phyloP scores from a whole-genome alignment of 805 yeast genomes.

The Wickerhamomyces ciferrii region DNA sequence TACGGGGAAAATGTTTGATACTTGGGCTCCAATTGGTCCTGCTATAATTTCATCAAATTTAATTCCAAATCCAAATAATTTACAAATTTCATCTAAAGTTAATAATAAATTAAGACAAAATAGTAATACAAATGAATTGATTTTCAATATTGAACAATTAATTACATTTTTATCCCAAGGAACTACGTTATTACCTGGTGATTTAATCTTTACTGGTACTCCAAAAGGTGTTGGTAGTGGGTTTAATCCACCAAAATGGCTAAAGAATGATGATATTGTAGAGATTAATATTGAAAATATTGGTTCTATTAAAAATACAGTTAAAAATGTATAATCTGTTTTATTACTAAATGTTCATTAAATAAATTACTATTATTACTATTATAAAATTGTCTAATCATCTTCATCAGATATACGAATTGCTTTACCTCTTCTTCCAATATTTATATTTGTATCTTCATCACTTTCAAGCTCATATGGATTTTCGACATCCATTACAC shows the following conservation, averaged over 20 bases:
- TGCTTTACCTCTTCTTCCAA: neutral
- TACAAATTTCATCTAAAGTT: constrained; percentile 33
- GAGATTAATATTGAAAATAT: constrained; percentile 36
- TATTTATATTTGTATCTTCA: neutral
- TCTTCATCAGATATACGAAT: neutral
- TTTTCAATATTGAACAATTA: constrained; percentile 38
- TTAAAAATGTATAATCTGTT: constrained; percentile 21
- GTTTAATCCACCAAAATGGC: constrained; percentile 33
- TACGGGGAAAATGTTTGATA: constrained; percentile 48
- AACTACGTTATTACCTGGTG: constrained; percentile 48
- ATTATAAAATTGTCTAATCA: too few relatives aligned
- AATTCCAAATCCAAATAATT: constrained; percentile 22
- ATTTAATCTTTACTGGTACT: constrained; percentile 50
- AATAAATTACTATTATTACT: too few relatives aligned
- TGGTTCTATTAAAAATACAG: constrained; percentile 36
- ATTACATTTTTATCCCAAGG: constrained; percentile 45
- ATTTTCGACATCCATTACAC: neutral
- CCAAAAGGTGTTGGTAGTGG: constrained; percentile 54
- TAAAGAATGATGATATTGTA: constrained; percentile 38
- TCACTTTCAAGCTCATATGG: neutral
- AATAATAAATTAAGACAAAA: constrained; percentile 45
- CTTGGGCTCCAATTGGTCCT: constrained; percentile 56
- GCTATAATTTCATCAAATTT: constrained; percentile 35
- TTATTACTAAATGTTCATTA: neutral
- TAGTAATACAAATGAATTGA: constrained; percentile 41